These are phyloP conservation scores for Mycena latifolia DNA, from an alignment of 768 basidiomycete genomes.

Conservation along the genomic window DNA sequence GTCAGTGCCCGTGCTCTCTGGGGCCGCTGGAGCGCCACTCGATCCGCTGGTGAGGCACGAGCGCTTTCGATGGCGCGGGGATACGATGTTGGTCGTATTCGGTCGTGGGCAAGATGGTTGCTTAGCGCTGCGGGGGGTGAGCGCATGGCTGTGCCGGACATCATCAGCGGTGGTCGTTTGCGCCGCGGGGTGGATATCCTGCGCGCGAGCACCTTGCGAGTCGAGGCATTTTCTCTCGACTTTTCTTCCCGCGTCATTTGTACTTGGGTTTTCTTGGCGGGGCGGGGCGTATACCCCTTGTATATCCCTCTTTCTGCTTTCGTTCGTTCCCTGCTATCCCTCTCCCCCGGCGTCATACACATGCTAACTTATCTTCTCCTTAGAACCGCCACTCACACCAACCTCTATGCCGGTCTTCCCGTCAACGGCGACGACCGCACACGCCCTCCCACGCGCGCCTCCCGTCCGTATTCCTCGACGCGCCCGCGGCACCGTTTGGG, in stretches of 20 bases:
- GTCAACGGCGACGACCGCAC: no score
- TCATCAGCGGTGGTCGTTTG: no score
- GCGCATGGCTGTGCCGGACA: no score
- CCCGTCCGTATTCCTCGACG: background rate
- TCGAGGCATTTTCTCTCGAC: slow-evolving; percentile 8
- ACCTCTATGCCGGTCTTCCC: background rate
- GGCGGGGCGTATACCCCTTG: no score
- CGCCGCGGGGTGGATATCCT: no score
- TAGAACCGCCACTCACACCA: background rate
- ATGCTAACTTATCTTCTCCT: slow-evolving; percentile 1
- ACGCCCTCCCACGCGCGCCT: background rate
- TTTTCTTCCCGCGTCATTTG: background rate
- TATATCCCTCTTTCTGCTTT: no score
- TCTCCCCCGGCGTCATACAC: no score
- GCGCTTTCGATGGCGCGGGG: slow-evolving; percentile 5
- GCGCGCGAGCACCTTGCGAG: slow-evolving; percentile 4
- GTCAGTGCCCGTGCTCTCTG: no score
- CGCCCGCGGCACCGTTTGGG: background rate
- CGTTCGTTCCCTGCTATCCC: no score
- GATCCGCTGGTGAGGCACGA: slow-evolving; percentile 1
- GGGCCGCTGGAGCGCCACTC: background rate
- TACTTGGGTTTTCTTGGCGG: no score
- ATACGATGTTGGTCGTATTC: slow-evolving; percentile 1
- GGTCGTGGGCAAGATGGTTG: background rate
- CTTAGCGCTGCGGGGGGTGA: no score